phyloP scores from a whole-genome alignment of 768 basidiomycete species.

The Boletus pseudo-olivaceus region DNA sequence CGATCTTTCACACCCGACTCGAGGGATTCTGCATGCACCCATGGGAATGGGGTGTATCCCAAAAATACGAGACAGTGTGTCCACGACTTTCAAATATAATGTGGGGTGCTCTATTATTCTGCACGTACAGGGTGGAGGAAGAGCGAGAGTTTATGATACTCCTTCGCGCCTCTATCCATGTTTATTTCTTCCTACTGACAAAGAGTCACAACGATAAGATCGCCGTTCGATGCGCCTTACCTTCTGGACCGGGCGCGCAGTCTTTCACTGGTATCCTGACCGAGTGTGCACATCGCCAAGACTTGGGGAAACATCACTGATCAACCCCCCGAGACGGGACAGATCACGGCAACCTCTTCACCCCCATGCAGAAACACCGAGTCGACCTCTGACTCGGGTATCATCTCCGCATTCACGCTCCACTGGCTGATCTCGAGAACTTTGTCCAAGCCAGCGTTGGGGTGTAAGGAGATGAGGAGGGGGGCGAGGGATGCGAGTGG shows the following conservation, averaged over 20 bases:
- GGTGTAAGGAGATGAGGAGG: conserved; percentile 54
- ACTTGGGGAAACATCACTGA: background rate
- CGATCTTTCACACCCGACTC: background rate
- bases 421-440: conserved; percentile 63
- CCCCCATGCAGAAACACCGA: conserved; percentile 54
- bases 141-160: background rate
- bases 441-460: conserved; percentile 44
- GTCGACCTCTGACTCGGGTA: conserved; percentile 47
- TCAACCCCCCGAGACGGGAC: conserved; percentile 78
- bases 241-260: too few species aligned
- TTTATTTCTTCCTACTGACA: background rate
- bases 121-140: background rate
- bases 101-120: background rate
- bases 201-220: too few species aligned
- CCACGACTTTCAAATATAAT: background rate
- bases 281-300: background rate
- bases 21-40: background rate
- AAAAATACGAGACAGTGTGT: background rate
- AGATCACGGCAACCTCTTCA: conserved; percentile 77
- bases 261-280: too few species aligned
- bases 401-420: conserved; percentile 82
- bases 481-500: conserved; percentile 48
- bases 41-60: background rate
- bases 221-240: too few species aligned
- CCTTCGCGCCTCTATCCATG: background rate